Evolutionary conservation across 805 yeast genomes (phyloP).

Genomic region (Metschnikowia arizonensis): DNA sequence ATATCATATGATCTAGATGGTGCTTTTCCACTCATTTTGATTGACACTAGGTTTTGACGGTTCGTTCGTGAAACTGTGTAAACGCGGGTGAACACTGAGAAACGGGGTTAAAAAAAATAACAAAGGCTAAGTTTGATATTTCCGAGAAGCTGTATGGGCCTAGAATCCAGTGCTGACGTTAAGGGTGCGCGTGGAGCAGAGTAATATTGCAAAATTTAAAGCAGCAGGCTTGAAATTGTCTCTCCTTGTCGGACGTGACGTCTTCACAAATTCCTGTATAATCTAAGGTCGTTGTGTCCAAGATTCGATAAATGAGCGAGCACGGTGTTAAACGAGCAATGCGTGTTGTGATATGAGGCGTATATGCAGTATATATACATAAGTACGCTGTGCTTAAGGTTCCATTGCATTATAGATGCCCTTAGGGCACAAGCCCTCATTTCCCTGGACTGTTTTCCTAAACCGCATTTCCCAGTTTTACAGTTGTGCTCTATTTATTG

Average conservation of each 20-base stretch:
- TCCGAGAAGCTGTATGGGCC: not conserved
- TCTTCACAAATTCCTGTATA: conserved; percentile 12
- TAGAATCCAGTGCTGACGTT: not conserved
- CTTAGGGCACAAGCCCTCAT: too few species aligned
- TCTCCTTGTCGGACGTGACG: conserved; percentile 12
- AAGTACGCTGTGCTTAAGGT: too few species aligned
- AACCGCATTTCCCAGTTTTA: too few species aligned
- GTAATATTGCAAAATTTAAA: not conserved
- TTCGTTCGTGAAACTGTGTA: not conserved
- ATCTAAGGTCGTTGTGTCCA: not conserved
- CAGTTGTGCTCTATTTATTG: too few species aligned
- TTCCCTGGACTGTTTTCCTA: too few species aligned
- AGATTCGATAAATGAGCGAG: conserved; percentile 1
- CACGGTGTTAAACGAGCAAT: conserved; percentile 2
- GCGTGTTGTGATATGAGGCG: not conserved
- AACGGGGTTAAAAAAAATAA: not conserved
- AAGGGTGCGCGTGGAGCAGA: conserved; percentile 1
- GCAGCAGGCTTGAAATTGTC: not conserved
- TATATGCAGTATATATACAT: too few species aligned
- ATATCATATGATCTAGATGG: conserved; percentile 78
- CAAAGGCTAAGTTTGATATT: not conserved
- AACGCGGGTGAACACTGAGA: not conserved
- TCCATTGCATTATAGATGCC: too few species aligned
- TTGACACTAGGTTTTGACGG: not conserved
- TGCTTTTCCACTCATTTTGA: conserved; percentile 54